Conservation (phyloP, 2,329 filamentous ascomycete genomes). For the Epichloe aotearoae region DNA sequence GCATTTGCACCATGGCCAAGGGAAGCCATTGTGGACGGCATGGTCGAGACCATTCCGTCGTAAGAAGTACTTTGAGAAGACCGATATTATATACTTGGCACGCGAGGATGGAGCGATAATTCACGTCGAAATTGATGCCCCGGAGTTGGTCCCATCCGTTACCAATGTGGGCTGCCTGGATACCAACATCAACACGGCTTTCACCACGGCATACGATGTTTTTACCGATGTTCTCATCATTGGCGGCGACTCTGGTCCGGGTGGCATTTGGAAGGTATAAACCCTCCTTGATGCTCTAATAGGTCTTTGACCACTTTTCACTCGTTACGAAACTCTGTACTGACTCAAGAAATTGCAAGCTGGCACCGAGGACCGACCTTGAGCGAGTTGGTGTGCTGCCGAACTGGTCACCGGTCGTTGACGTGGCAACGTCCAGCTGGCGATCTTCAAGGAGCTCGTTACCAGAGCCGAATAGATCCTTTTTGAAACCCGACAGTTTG, state of each 20-base stretch:
- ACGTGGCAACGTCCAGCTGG: constrained; percentile 28
- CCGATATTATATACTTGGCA: constrained; percentile 74
- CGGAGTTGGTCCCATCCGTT: constrained; percentile 39
- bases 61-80: constrained; percentile 43
- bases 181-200: constrained; percentile 68
- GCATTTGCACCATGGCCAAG: constrained; percentile 31
- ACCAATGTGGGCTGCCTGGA: constrained; percentile 49
- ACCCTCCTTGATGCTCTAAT: neutral
- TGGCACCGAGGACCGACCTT: constrained; percentile 40
- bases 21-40: constrained; percentile 57
- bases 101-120: constrained; percentile 76
- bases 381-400: constrained; percentile 36
- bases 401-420: constrained; percentile 49
- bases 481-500: constrained; percentile 33
- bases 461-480: constrained; percentile 13
- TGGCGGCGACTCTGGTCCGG: constrained; percentile 65
- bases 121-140: constrained; percentile 54
- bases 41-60: constrained; percentile 71
- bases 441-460: neutral
- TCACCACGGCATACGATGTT: constrained; percentile 58
- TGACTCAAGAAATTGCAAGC: constrained; percentile 18
- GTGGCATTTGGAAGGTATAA: constrained; percentile 57
- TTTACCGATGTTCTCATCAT: constrained; percentile 68
- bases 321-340: neutral
- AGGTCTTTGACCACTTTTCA: constrained; percentile 5